Conservation (phyloP, 2,329 filamentous ascomycete species). For the Apiospora arundinis region DNA sequence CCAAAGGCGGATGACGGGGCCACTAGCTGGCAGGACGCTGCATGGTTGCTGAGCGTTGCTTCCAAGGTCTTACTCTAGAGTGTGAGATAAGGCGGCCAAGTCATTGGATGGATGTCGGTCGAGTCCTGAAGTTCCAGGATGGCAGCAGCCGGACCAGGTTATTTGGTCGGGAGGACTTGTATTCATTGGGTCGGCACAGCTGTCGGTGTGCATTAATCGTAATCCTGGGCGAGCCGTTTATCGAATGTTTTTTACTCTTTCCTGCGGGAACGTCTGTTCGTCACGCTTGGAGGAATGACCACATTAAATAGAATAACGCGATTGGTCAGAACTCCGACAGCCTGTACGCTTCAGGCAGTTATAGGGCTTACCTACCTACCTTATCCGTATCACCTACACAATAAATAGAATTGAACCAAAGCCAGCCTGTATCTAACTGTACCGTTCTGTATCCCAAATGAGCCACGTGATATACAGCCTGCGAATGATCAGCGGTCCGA, state of each 20-base stretch:
- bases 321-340: not conserved
- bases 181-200: not conserved
- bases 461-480: not conserved
- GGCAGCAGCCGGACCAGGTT: not conserved
- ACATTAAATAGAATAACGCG: not conserved
- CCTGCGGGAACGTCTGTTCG: not conserved
- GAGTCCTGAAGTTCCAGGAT: constrained; percentile 2
- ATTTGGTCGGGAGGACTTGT: not conserved
- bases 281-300: not conserved
- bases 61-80: constrained; percentile 64
- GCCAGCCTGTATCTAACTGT: not conserved
- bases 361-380: not conserved
- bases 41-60: constrained; percentile 71
- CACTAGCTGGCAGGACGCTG: constrained; percentile 67
- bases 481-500: not conserved
- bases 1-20: constrained; percentile 59
- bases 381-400: not conserved
- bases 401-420: not conserved
- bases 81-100: constrained; percentile 5
- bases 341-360: not conserved
- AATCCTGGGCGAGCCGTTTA: not conserved
- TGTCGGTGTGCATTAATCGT: constrained; percentile 1
- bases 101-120: not conserved
- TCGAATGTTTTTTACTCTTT: constrained; percentile 5
- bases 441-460: not conserved